These are phyloP conservation scores for Cucurbita moschata DNA, from an alignment of 306 rosid species.

Conservation along the genomic window DNA sequence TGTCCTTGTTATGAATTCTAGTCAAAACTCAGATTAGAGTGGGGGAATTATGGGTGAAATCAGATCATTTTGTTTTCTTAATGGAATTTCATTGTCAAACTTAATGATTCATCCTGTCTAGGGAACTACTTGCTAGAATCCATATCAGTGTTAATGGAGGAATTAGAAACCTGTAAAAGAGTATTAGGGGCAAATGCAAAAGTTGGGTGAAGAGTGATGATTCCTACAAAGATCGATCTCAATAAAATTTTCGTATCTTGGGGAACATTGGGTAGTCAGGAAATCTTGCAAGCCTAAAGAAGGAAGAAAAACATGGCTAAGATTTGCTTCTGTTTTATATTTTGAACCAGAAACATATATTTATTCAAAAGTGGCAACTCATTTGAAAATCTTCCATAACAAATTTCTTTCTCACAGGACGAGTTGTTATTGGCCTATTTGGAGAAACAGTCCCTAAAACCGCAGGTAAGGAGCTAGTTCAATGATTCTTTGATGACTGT, in stretches of 20 bases:
- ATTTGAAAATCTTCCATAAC: not conserved
- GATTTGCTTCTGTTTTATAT: not conserved
- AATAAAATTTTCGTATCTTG: not conserved
- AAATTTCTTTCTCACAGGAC: slow-evolving; percentile 33
- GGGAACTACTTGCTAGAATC: not conserved
- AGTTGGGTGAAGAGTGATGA: not conserved
- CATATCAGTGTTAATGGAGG: not conserved
- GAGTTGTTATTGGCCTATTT: slow-evolving; percentile 59
- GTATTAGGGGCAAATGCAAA: not conserved
- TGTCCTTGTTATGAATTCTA: not conserved
- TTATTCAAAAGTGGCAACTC: not conserved
- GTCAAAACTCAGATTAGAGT: not conserved
- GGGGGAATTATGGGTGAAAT: not conserved
- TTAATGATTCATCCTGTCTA: not conserved
- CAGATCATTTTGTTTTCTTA: not conserved
- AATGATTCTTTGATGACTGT: not conserved
- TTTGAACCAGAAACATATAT: not conserved
- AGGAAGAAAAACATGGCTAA: not conserved
- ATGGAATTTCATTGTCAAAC: not conserved
- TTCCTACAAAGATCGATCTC: not conserved
- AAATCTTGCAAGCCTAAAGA: no score
- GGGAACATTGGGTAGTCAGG: not conserved
- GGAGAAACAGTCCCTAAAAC: slow-evolving; percentile 71
- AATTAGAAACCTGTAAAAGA: not conserved
- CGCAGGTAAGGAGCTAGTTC: slow-evolving; percentile 28